Base-by-base conservation (phyloP, 495 filamentous ascomycete species). In the Penicillium robsamsonii region DNA sequence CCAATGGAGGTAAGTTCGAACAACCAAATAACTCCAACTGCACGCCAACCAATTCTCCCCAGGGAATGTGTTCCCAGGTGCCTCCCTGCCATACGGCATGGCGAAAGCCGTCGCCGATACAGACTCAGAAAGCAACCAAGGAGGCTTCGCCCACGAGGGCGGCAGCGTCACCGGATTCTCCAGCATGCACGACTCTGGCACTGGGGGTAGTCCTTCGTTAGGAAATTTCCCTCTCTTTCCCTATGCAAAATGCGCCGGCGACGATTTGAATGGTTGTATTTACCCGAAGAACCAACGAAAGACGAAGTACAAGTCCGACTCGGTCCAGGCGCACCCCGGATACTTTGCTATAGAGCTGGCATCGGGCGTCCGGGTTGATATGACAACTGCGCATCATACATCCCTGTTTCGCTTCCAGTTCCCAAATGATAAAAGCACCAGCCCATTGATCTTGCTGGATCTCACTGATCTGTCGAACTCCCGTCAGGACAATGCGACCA, bases 101-200 rank as follows among this genome's bases (percentile, higher is more conserved):
- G 87, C 87, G 55, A 92, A 92, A 69, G 87, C 89, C 35, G 87
- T 89, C 7, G 84, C 89, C 29, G 89, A 92, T 68, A 87, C 84
- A 17, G 80, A 83, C 56, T 84, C 80, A 29, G 76, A 74, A 41
- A 72, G 57, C 49, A 89, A 87, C 57, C 87, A 91, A 63, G 88
- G 88, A 17, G 89, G 89, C 5, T 92, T 91, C 62, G 80, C 87
- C 3, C 77, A 84, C 11, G 88, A 91, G 58, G 81, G 80, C 20
- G 77, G 77, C 40, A 83, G 77, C 38, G 79, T 92, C 52, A 86
- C 81, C n/a, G 88, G 85, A 4, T 90, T 91, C 64, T 86, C 82
- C 17, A 78, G 87, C 70, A 81, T 90, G 75, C 88, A 92, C 60
- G 88, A 90, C 66, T 84, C 79, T 20, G 87, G 87, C 3, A 91